Evolutionary conservation across 2,329 filamentous ascomycete species (phyloP), one percentile per base, ranked within the genome.

Genomic region (Coniochaeta sp.): DNA sequence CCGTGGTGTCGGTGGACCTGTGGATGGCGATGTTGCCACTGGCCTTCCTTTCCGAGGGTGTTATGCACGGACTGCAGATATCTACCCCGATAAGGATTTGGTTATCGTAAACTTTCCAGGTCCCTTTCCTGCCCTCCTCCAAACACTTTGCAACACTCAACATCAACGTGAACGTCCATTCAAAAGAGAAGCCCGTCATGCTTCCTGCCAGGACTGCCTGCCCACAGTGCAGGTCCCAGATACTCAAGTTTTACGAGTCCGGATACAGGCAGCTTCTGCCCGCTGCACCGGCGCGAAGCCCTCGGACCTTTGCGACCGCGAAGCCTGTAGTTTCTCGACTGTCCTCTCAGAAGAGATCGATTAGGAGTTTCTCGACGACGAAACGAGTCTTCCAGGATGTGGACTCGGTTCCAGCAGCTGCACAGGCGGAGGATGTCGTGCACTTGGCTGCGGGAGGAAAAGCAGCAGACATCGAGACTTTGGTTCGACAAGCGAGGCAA

Each of bases 401-500:
- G 14, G 20, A 35, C 4, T 30, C 27, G 7, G 45, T 47, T 10
- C 45, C 45, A 18, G 14, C 27, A 13, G n/a, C 45, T 9, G 45
- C 3, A 6, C 12, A 28, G 27, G 14, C 26, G 4, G 45, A 31
- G n/a, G 12, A 47, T 30, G 38, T 26, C 10, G 20, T 42, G 5
- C 18, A 26, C 18, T 6, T 42, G 10, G n/a, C 38, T 14, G 38
- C 20, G 3, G 45, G 16, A 14, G 45, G 26, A 48, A 50, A 52
- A 26, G 52, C 47, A 1, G 55, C 60, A 31, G 72, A 79, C 5
- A 72, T 81, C 51, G 86, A 89, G 63, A 72, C 74, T 10, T 71
- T 85, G 7, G 89, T 89, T 28, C 81, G 87, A 52, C 76, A 82
- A 58, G 86, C 89, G 31, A 82, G 86, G 60, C 85, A 89, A 56